Conservation (phyloP, 805 yeast genomes). For the Zygosaccharomyces kombuchaensis region DNA sequence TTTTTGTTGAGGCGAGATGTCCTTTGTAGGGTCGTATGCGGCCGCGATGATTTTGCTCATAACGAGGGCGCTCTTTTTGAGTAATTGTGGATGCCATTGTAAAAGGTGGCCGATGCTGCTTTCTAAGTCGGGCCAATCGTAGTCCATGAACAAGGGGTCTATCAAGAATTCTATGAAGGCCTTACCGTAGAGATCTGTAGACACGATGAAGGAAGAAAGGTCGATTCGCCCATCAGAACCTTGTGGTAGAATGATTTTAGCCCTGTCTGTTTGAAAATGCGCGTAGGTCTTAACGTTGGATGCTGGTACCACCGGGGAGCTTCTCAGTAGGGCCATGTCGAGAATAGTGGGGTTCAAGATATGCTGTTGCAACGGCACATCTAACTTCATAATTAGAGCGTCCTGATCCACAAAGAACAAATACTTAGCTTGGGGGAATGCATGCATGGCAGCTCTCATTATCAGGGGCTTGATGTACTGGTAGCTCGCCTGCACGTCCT, state of each 20-base stretch:
- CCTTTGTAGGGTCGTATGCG: conserved; percentile 37
- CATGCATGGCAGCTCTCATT: conserved; percentile 84
- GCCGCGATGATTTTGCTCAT: conserved; percentile 57
- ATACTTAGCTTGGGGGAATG: conserved; percentile 87
- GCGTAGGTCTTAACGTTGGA: conserved; percentile 51
- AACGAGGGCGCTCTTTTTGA: conserved; percentile 69
- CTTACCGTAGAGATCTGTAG: conserved; percentile 59
- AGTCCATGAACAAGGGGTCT: conserved; percentile 65
- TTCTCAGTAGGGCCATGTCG: conserved; percentile 59
- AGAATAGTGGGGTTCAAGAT: conserved; percentile 58
- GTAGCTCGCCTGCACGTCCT: conserved; percentile 30
- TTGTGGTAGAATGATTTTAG: conserved; percentile 66
- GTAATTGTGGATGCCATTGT: conserved; percentile 89
- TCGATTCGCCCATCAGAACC: conserved; percentile 53
- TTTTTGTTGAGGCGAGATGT: conserved; percentile 13
- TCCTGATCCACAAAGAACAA: conserved; percentile 84
- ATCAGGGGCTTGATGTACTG: conserved; percentile 28
- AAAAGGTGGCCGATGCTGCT: conserved; percentile 75
- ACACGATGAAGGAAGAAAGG: conserved; percentile 66
- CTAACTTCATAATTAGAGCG: conserved; percentile 69
- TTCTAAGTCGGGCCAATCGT: conserved; percentile 42
- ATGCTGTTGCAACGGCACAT: conserved; percentile 55
- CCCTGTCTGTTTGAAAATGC: conserved; percentile 49
- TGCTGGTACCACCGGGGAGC: conserved; percentile 55
- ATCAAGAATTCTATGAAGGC: conserved; percentile 76